These are phyloP conservation scores for Populus tomentosa DNA, from an alignment of 441 rosid genomes.

Conservation along the genomic window DNA sequence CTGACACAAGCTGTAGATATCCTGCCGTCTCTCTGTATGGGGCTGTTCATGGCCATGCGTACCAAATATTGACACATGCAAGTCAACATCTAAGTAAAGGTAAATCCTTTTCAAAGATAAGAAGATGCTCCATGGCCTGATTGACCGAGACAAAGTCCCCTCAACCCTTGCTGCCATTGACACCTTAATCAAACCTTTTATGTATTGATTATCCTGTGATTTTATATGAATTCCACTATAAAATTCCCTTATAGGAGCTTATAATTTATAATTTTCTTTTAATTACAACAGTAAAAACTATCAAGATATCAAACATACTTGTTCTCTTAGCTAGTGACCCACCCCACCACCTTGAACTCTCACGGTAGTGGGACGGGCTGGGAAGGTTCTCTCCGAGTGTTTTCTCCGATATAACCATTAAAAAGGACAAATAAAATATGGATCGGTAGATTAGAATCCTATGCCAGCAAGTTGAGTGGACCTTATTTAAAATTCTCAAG, in stretches of 20 bases:
- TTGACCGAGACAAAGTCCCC: slow-evolving; percentile 19
- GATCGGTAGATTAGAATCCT: slow-evolving; percentile 50
- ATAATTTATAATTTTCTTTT: too few relatives aligned
- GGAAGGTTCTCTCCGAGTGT: slow-evolving; percentile 30
- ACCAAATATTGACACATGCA: slow-evolving; percentile 22
- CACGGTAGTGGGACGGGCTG: slow-evolving; percentile 15
- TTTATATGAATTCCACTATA: too few relatives aligned
- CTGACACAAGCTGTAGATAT: not conserved
- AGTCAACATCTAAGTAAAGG: slow-evolving; percentile 34
- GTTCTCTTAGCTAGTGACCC: slow-evolving; percentile 9
- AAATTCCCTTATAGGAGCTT: too few relatives aligned
- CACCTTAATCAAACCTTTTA: not conserved
- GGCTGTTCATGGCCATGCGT: slow-evolving; percentile 26
- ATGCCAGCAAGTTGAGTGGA: slow-evolving; percentile 41
- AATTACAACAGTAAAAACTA: too few relatives aligned
- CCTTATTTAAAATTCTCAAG: slow-evolving; percentile 20
- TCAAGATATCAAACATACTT: too few relatives aligned
- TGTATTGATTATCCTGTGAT: too few relatives aligned
- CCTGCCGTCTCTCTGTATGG: not conserved
- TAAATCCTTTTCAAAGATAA: slow-evolving; percentile 27
- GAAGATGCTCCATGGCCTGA: slow-evolving; percentile 20
- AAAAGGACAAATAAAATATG: slow-evolving; percentile 35
- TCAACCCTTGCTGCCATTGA: not conserved
- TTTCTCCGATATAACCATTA: slow-evolving; percentile 9
- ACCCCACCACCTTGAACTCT: slow-evolving; percentile 34